Base-by-base conservation (phyloP, 495 filamentous ascomycete genomes). In the Podospora bellae-mahoneyi region DNA sequence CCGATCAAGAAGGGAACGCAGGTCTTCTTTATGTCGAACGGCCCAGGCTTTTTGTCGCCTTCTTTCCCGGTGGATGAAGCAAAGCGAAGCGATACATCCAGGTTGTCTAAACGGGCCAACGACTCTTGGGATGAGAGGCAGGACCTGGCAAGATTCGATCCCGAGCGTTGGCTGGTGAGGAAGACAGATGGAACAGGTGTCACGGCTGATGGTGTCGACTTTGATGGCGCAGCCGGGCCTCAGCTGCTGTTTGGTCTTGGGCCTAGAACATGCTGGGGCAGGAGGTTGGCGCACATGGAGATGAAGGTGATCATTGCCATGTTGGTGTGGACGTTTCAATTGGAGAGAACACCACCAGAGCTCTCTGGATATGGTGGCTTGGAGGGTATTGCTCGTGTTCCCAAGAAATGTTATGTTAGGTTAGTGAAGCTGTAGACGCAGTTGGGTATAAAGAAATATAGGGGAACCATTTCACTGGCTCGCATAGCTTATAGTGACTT, bases 161-260 rank as follows among this genome's bases (percentile, higher is more conserved):
- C 77, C 2, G 73, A 78, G 71, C 64, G 77, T 13, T 79, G 75
- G 76, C 64, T 84, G 3, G 65, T 53, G 58, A 61, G n/a, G 15
- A 48, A 48, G 39, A 48, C 5, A 10, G 39, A 48, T 16, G 39
- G 39, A 48, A 48, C 39, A 9, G 39, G 39, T 48, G 39, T 48
- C 9, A 48, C 39, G 15, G 39, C 39, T 48, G 39, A 48, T 0
- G 64, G 70, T 5, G 5, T 4, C 0, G 58, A 39, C 28, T 77
- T 72, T 48, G 72, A 78, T 30, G 54, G 70, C 4, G 28, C 65
- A 55, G 74, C 74, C 0, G 76, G 76, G 0, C 74, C 81, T 10
- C 59, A 78, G 23, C 76, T 84, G 27, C 77, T 84, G 13, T 89
- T 88, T 66, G 78, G 80, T 19, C n/a, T 79, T 34, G 86, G 87